Evolutionary conservation across 441 rosid genomes (phyloP).

Genomic region (Francoa sonchifolia): DNA sequence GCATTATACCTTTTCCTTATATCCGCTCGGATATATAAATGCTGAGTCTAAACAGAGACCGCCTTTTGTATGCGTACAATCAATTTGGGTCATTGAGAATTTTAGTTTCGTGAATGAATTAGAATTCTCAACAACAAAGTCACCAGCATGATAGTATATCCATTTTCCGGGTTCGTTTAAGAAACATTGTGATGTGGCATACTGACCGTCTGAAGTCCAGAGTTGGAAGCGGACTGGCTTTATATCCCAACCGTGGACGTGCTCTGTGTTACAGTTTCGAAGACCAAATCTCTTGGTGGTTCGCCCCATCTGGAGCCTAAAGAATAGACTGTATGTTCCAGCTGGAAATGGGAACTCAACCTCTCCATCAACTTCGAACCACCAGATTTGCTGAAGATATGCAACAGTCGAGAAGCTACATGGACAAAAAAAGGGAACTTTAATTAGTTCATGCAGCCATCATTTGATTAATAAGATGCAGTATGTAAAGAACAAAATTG

Average conservation of each 20-base stretch:
- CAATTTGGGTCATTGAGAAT: conserved; percentile 78
- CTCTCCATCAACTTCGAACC: conserved; percentile 78
- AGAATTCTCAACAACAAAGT: conserved; percentile 37
- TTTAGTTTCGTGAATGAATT: conserved; percentile 23
- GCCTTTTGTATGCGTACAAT: conserved; percentile 75
- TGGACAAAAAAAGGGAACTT: not conserved
- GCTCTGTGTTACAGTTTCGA: conserved; percentile 37
- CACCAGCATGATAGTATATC: conserved; percentile 49
- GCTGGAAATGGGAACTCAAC: conserved; percentile 46
- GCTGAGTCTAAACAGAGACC: conserved; percentile 58
- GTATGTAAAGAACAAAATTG: too few species aligned
- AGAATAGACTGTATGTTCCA: conserved; percentile 60
- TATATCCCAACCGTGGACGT: conserved; percentile 67
- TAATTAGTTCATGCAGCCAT: not conserved
- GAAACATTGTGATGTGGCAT: conserved; percentile 28
- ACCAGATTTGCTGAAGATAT: conserved; percentile 76
- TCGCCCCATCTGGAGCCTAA: conserved; percentile 57
- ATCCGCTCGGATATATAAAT: conserved; percentile 36
- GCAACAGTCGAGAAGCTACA: conserved; percentile 52
- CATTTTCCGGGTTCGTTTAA: conserved; percentile 45
- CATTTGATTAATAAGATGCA: not conserved
- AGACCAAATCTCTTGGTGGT: conserved; percentile 52
- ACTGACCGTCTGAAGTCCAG: conserved; percentile 49
- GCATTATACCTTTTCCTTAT: conserved; percentile 19
- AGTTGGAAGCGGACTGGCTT: conserved; percentile 61